Percentiles rank a stretch among this genome's conserved stretches.
These are phyloP conservation scores for Plasmodium inui DNA, from an alignment of 169 alveolate species.

Conservation along the genomic window DNA sequence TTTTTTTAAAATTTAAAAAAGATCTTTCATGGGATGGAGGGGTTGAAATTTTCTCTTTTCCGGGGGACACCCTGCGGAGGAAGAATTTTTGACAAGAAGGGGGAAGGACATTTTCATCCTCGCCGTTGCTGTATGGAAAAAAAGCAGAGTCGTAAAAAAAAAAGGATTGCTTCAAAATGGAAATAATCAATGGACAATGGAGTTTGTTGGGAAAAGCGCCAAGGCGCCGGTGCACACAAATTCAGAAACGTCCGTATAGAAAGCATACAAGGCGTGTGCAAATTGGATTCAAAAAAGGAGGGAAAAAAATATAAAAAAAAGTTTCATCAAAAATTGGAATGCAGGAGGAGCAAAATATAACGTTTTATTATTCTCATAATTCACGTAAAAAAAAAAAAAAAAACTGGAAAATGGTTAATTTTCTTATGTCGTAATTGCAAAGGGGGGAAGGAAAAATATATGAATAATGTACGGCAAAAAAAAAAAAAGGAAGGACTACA, in stretches of 20 bases:
- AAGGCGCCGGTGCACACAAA: neutral
- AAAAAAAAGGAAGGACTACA: neutral
- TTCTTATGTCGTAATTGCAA: neutral
- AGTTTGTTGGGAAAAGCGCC: neutral
- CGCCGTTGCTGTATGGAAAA: neutral
- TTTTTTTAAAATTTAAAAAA: no score
- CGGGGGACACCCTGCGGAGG: neutral
- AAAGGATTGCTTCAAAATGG: neutral
- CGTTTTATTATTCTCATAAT: slow-evolving; percentile 5
- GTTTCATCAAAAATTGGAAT: neutral
- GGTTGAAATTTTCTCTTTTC: neutral
- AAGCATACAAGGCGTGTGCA: neutral
- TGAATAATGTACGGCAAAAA: neutral
- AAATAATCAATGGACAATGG: neutral
- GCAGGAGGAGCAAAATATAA: neutral
- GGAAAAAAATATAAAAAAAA: neutral
- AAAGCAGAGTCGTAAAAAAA: neutral
- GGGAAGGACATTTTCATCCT: neutral
- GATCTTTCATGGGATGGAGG: neutral
- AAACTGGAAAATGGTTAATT: neutral
- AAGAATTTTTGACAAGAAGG: neutral
- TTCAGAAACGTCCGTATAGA: neutral
- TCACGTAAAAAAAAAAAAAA: slow-evolving; percentile 1
- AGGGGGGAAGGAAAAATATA: neutral
- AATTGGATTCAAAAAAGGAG: neutral